Base-by-base conservation (phyloP, 108 stramenopile species). In the Pseudonitzschia multiseries region DNA sequence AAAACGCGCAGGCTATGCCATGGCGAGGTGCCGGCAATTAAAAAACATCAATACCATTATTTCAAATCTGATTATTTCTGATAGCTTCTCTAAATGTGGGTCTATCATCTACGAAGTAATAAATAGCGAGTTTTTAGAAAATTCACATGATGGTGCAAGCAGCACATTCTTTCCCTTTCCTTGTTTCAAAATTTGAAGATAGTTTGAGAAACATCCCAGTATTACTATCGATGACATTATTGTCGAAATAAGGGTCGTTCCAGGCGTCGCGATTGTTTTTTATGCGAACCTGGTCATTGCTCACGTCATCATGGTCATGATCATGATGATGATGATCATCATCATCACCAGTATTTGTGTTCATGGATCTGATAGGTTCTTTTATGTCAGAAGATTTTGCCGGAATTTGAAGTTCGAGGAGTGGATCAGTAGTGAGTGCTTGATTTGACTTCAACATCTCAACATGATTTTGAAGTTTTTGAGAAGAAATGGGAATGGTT, bases 21-120 rank as follows among this genome's bases (percentile, higher is more conserved):
- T 51, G 28, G 31, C 52, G 15, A 51, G 63, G 9, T 31, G 63
- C 54, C 69, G 32, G 59, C 52, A 4, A 69, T 68, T 31, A 72
- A 78, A 57, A 65, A 36, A 81, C 21, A 56, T 2, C 22, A 56
- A 56, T 22, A 56, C 12, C 26, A 2, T 2, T 48, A 14, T 59
- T 27, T 59, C 24, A 22, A 6, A 0, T n/a, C 57, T 3, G 15
- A 54, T 8, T 54, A 54, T 54, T 54, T 54, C 22, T 54, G 15
- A 24, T 24, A 8, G 10, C 53, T 24, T 54, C n/a, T 54, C 15
- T 54, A 21, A 54, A 21, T 15, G n/a, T n/a, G n/a, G n/a, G n/a
- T n/a, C n/a, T n/a, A n/a, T n/a, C n/a, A n/a, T n/a, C n/a, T n/a
- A n/a, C n/a, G n/a, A n/a, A n/a, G n/a, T n/a, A n/a, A n/a, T n/a